A percentile compares a stretch with the other conserved stretches of the same genome.
Conservation (phyloP, 225 moss, liverwort and hornwort genomes). For the Asterella californica region DNA sequence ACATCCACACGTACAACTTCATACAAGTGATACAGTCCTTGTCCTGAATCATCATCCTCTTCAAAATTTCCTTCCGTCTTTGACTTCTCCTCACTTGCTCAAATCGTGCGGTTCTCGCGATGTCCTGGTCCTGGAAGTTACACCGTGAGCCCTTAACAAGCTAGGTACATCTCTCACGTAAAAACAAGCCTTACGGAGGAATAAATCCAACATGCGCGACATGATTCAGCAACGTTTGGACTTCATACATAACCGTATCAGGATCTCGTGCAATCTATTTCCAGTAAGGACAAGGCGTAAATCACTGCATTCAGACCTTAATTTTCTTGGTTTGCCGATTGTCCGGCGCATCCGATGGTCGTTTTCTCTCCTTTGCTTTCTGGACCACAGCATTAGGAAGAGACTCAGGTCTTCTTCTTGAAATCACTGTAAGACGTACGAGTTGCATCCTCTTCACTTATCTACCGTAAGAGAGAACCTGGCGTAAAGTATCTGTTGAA, state of each 20-base stretch:
- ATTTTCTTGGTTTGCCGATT: slow-evolving; percentile 41
- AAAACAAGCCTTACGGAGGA: background rate
- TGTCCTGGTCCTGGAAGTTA: slow-evolving; percentile 25
- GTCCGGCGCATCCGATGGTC: slow-evolving; percentile 45
- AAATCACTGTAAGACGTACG: background rate
- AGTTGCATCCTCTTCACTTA: background rate
- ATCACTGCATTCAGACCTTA: slow-evolving; percentile 32
- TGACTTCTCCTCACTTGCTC: slow-evolving; percentile 93
- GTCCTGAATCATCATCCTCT: slow-evolving; percentile 46
- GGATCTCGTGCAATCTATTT: background rate
- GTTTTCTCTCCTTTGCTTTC: slow-evolving; percentile 60
- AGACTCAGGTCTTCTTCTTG: too few relatives aligned
- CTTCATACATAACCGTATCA: background rate
- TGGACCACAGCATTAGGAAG: slow-evolving; percentile 28
- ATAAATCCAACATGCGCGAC: background rate
- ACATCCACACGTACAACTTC: slow-evolving; percentile 82
- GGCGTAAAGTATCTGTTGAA: background rate
- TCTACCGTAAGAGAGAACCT: too few relatives aligned
- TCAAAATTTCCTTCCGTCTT: slow-evolving; percentile 31
- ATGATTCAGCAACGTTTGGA: background rate
- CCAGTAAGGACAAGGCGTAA: background rate
- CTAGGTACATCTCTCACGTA: background rate
- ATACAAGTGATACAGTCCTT: slow-evolving; percentile 71
- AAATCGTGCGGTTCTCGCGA: slow-evolving; percentile 70
- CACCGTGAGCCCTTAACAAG: background rate